A percentile compares a stretch with the other conserved stretches of the same genome.
These are phyloP conservation scores for Pseudopyrenochaeta lycopersici DNA, from an alignment of 2,329 filamentous ascomycete genomes.

Conservation along the genomic window DNA sequence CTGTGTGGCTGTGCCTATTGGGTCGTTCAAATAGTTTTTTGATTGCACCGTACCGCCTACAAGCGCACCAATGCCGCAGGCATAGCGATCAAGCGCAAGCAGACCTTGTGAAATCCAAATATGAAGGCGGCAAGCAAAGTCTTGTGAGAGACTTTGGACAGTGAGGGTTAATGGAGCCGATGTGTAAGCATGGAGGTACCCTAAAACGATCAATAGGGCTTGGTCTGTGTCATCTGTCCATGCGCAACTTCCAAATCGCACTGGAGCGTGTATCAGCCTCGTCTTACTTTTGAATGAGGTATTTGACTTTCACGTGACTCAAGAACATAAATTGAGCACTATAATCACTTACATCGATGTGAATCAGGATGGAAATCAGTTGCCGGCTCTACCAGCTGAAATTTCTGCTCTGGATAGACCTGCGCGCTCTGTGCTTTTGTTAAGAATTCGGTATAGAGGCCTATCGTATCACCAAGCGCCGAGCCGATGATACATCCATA, in stretches of 20 bases:
- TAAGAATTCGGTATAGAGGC: conserved; percentile 64
- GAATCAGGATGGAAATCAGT: conserved; percentile 57
- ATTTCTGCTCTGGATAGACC: conserved; percentile 52
- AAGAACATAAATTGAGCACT: not conserved
- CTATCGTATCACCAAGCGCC: conserved; percentile 64
- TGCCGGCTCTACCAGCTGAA: conserved; percentile 51
- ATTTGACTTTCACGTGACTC: not conserved
- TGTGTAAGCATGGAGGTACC: conserved; percentile 57
- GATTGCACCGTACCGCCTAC: conserved; percentile 57
- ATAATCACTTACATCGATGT: conserved; percentile 52
- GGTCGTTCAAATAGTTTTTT: conserved; percentile 52
- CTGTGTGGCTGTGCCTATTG: conserved; percentile 51
- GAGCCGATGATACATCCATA: conserved; percentile 60
- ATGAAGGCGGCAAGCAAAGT: conserved; percentile 57
- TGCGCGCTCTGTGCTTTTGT: conserved; percentile 44
- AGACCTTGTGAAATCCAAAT: conserved; percentile 61
- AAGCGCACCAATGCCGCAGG: conserved; percentile 59
- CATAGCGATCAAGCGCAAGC: conserved; percentile 56
- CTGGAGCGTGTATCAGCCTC: conserved; percentile 12
- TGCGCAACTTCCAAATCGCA: conserved; percentile 41
- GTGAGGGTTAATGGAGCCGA: conserved; percentile 2
- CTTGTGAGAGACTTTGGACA: conserved; percentile 31
- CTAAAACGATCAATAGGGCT: conserved; percentile 60
- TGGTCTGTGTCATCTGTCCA: conserved; percentile 68
- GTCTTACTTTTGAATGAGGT: not conserved